These are phyloP conservation scores for Phaeosphaeriaceae sp. DNA, from an alignment of 2,329 filamentous ascomycete species.

Conservation along the genomic window DNA sequence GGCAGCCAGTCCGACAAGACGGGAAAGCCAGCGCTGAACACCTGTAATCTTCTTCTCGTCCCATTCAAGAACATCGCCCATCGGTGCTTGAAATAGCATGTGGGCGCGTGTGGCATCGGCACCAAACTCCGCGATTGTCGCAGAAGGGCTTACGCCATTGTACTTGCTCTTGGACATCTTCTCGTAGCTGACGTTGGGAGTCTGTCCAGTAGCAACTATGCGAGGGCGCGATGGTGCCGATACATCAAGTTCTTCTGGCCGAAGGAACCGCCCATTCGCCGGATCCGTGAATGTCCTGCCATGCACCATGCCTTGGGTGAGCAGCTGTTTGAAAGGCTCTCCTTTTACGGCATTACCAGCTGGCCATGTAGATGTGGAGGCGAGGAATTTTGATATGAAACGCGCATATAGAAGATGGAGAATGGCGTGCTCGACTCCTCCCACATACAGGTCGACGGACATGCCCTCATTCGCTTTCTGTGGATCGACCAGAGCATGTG, in stretches of 20 bases:
- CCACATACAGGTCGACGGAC: slow-evolving; percentile 87
- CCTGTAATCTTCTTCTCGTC: slow-evolving; percentile 83
- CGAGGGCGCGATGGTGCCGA: slow-evolving; percentile 64
- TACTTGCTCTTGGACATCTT: slow-evolving; percentile 97
- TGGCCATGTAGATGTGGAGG: slow-evolving; percentile 60
- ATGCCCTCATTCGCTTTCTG: slow-evolving; percentile 64
- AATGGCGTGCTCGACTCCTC: slow-evolving; percentile 90
- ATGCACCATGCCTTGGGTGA: slow-evolving; percentile 93
- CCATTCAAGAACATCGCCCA: slow-evolving; percentile 86
- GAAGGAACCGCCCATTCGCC: slow-evolving; percentile 76
- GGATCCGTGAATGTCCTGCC: slow-evolving; percentile 84
- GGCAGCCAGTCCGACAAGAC: slow-evolving; percentile 66
- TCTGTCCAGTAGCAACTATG: slow-evolving; percentile 68
- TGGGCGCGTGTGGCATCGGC: slow-evolving; percentile 86
- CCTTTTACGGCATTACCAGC: slow-evolving; percentile 50
- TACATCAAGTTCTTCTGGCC: slow-evolving; percentile 76
- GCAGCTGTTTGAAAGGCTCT: slow-evolving; percentile 83
- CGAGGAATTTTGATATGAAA: slow-evolving; percentile 88
- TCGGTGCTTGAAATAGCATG: slow-evolving; percentile 87
- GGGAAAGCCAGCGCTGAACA: slow-evolving; percentile 79
- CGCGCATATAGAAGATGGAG: slow-evolving; percentile 87
- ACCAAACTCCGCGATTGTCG: slow-evolving; percentile 76
- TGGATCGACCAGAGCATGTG: slow-evolving; percentile 67
- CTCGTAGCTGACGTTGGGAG: slow-evolving; percentile 73
- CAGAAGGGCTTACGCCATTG: slow-evolving; percentile 85